phyloP scores from a whole-genome alignment of 2,329 filamentous ascomycete species.

The Colletotrichum tabaci region DNA sequence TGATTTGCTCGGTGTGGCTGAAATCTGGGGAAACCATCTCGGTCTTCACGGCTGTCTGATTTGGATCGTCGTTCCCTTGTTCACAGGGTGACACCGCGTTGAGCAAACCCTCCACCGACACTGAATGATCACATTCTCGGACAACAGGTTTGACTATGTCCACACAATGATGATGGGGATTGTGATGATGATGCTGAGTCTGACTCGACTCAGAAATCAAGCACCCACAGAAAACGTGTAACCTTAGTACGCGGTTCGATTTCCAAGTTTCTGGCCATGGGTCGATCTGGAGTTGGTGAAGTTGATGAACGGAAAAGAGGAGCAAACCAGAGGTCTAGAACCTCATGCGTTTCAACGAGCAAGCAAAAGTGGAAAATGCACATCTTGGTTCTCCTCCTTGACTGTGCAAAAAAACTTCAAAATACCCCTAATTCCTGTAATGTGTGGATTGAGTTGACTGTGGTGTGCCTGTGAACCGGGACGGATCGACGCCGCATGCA shows the following conservation, averaged over 20 bases:
- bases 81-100: conserved; percentile 3
- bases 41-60: conserved; percentile 23
- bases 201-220: background rate
- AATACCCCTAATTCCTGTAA: conserved; percentile 11
- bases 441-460: background rate
- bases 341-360: background rate
- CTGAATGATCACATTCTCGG: conserved; percentile 9
- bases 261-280: background rate
- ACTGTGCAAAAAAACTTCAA: background rate
- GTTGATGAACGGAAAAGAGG: background rate
- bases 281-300: conserved; percentile 12
- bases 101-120: background rate
- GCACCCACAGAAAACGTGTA: conserved; percentile 4
- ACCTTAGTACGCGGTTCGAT: conserved; percentile 8
- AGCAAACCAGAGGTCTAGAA: background rate
- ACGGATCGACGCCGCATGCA: conserved; percentile 20
- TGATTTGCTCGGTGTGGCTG: background rate
- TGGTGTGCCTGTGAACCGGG: background rate
- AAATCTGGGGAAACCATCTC: conserved; percentile 31
- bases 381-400: background rate
- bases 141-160: background rate
- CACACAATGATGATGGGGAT: background rate
- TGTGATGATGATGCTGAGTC: no score
- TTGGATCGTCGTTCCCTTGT: conserved; percentile 24
- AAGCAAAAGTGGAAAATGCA: background rate